These are phyloP conservation scores for Axilococcus clingmanii DNA, from an alignment of 139 green algal genomes.

Conservation along the genomic window DNA sequence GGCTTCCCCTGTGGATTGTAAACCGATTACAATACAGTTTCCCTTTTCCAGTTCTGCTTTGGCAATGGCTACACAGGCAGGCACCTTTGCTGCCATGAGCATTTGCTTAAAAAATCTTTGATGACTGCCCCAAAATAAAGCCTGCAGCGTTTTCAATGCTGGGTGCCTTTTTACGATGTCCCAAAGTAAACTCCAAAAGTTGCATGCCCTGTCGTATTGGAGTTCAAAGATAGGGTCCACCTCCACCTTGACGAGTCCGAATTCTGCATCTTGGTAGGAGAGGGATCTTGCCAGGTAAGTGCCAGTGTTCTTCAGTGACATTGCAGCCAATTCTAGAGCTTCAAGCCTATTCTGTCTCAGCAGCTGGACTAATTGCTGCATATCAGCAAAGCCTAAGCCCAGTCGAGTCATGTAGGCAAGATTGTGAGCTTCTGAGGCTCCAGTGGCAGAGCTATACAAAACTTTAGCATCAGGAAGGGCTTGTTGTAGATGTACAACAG, in stretches of 20 bases:
- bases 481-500: conserved; percentile 68
- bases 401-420: conserved; percentile 83
- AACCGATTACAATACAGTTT: conserved; percentile 58
- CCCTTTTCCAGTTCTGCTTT: conserved; percentile 43
- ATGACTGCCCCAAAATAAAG: conserved; percentile 43
- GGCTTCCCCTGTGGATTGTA: conserved; percentile 25
- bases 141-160: conserved; percentile 8
- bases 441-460: conserved; percentile 82
- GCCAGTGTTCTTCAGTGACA: conserved; percentile 57
- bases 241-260: conserved; percentile 46
- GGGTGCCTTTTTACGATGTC: conserved; percentile 28
- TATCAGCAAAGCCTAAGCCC: conserved; percentile 37
- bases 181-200: conserved; percentile 58
- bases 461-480: conserved; percentile 65
- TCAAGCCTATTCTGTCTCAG: conserved; percentile 44
- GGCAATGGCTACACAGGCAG: conserved; percentile 43
- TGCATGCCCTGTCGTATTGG: conserved; percentile 55
- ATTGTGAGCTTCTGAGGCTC: conserved; percentile 76
- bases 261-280: conserved; percentile 48
- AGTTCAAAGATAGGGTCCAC: conserved; percentile 47
- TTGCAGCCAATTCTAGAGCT: conserved; percentile 61
- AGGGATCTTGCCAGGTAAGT: conserved; percentile 76
- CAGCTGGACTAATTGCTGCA: conserved; percentile 41
- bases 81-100: conserved; percentile 74
- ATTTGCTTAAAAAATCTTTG: conserved; percentile 72